A percentile compares a stretch with the other conserved stretches of the same genome.
Conservation (phyloP, 73 alveolate species). For the Symbiodinium pilosum region DNA sequence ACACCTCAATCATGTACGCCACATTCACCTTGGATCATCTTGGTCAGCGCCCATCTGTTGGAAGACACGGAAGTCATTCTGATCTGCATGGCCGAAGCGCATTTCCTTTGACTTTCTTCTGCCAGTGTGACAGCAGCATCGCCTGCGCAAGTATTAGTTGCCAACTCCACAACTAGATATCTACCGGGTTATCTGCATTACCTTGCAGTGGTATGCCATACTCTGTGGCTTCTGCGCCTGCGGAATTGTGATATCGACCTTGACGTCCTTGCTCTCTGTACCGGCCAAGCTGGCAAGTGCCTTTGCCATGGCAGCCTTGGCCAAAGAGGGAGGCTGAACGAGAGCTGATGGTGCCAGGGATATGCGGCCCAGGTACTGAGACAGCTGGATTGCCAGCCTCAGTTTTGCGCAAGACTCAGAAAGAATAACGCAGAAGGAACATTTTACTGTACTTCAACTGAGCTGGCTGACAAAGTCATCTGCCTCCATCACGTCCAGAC, state of each 20-base stretch:
- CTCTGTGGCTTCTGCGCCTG: not conserved
- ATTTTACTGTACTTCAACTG: not conserved
- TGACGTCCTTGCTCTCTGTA: slow-evolving; percentile 27
- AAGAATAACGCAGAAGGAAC: not conserved
- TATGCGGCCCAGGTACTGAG: slow-evolving; percentile 23
- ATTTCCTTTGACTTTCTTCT: slow-evolving; percentile 41
- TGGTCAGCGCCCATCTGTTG: not conserved
- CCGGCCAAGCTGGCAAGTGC: slow-evolving; percentile 42
- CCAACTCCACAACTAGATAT: not conserved
- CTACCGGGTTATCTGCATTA: not conserved
- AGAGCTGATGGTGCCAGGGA: not conserved
- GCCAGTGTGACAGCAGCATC: slow-evolving; percentile 41
- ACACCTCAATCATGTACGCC: slow-evolving; percentile 87
- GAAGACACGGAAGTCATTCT: no score
- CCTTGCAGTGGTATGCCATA: not conserved
- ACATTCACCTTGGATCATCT: slow-evolving; percentile 25
- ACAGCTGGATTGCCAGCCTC: slow-evolving; percentile 28
- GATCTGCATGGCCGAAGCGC: not conserved
- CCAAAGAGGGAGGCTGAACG: not conserved
- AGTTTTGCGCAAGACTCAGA: not conserved
- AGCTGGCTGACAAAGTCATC: slow-evolving; percentile 29
- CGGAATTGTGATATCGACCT: slow-evolving; percentile 71
- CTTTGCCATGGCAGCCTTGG: slow-evolving; percentile 48
- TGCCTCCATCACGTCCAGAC: slow-evolving; percentile 69
- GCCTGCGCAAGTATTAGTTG: slow-evolving; percentile 7